phyloP scores from a whole-genome alignment of 352 stramenopile genomes.

The Plasmopara halstedii region DNA sequence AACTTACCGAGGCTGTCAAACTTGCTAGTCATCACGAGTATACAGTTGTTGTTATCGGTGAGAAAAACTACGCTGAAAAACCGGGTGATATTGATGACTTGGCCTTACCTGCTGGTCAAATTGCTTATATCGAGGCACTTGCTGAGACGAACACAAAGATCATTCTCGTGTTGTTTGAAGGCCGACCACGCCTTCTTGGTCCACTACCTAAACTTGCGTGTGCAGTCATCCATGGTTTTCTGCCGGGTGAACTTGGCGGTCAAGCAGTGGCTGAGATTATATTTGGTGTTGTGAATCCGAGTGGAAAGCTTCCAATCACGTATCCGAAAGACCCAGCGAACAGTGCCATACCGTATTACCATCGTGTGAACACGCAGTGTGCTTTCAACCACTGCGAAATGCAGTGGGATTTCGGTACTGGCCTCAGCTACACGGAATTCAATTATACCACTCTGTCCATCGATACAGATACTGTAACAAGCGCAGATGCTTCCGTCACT shows the following conservation, averaged over 20 bases:
- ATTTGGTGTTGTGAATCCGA: constrained; percentile 69
- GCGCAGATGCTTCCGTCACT: constrained; percentile 7
- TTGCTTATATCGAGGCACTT: constrained; percentile 67
- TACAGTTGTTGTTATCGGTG: constrained; percentile 67
- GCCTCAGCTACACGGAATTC: constrained; percentile 63
- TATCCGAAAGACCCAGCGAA: constrained; percentile 58
- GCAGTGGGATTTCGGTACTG: constrained; percentile 59
- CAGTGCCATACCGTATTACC: constrained; percentile 62
- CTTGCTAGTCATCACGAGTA: constrained; percentile 37
- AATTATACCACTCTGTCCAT: constrained; percentile 37
- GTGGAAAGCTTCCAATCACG: constrained; percentile 68
- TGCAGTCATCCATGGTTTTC: constrained; percentile 65
- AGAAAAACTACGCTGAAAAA: constrained; percentile 75
- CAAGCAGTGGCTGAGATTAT: constrained; percentile 79
- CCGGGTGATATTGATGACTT: constrained; percentile 75
- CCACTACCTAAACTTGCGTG: constrained; percentile 38
- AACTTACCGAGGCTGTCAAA: constrained; percentile 39
- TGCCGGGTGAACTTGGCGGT: constrained; percentile 65
- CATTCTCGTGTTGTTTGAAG: constrained; percentile 68
- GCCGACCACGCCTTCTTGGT: constrained; percentile 59
- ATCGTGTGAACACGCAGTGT: constrained; percentile 42
- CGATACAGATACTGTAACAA: constrained; percentile 28
- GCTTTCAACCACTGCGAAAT: constrained; percentile 32
- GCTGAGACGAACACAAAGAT: constrained; percentile 55
- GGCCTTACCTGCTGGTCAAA: constrained; percentile 46